Evolutionary conservation across 352 stramenopile species (phyloP).

Genomic region (Phytophthora citrophthora): DNA sequence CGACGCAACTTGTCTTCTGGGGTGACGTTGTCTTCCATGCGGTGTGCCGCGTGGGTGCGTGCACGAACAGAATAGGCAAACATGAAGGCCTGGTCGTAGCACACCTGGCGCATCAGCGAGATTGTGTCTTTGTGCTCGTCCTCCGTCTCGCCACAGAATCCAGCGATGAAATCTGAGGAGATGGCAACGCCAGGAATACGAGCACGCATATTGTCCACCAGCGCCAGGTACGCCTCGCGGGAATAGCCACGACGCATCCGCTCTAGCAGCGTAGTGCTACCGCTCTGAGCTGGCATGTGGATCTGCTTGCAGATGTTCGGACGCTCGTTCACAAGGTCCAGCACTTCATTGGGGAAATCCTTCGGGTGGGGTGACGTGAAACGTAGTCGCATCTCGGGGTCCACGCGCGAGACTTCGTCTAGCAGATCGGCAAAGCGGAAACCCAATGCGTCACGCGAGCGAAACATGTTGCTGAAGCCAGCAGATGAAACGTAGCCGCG

Average conservation of each 20-base stretch:
- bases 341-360: conserved; percentile 96
- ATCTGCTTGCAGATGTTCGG: conserved; percentile 98
- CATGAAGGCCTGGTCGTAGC: conserved; percentile 99
- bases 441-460: conserved; percentile 82
- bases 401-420: conserved; percentile 91
- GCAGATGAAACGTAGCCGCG: conserved; percentile 86
- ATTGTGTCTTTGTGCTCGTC: conserved; percentile 96
- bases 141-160: conserved; percentile 99
- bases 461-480: conserved; percentile 97
- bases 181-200: conserved; percentile 86
- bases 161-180: conserved; percentile 97
- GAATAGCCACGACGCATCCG: conserved; percentile 98
- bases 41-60: conserved; percentile 95
- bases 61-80: conserved; percentile 98
- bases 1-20: conserved; percentile 94
- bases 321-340: conserved; percentile 90
- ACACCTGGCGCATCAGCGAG: conserved; percentile 77
- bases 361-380: conserved; percentile 99
- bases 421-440: conserved; percentile 98
- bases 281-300: conserved; percentile 98
- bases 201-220: conserved; percentile 94
- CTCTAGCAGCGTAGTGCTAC: conserved; percentile 85
- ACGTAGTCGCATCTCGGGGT: conserved; percentile 97
- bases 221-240: conserved; percentile 96
- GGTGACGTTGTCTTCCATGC: conserved; percentile 96